Base-by-base conservation (phyloP, 2,329 filamentous ascomycete species). In the Penicillium hordei region DNA sequence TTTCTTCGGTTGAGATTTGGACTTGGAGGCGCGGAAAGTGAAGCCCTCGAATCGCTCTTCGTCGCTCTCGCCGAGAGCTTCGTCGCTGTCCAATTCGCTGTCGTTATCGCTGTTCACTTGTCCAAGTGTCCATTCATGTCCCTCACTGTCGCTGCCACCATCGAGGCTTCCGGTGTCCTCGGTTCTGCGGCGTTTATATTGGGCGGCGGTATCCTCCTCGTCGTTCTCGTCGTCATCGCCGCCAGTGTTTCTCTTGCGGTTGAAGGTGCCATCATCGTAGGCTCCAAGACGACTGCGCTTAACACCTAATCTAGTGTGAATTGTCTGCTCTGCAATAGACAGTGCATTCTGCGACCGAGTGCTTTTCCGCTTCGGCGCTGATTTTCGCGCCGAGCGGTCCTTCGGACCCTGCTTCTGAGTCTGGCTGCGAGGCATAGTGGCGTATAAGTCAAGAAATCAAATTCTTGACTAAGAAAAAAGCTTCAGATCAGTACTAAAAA, bases 41-140 rank as follows among this genome's bases (percentile, higher is more conserved):
- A 88, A 95, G 12, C 86, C 90, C 62, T 91, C 86, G 64, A 96
- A 95, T 61, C 83, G 84, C 71, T 96, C 93, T 68, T 94, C 88
- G 68, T 96, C 93, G 67, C 90, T 94, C 63, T 90, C 88, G 4
- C 91, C 90, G 80, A 96, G 91, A 2, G 93, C 93, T 68, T 95
- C 91, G 70, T 90, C 87, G 64, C 85, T 88, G 70, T 90, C 87
- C 55, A 90, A 78, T 60, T 89, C 86, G 54, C 83, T 86, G 66
- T 90, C 88, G 60, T 89, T 82, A 52, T 88, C 86, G 44, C 83
- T 84, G 48, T 83, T 84, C 23, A 88, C 85, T 48, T 86, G 79
- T 27, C 93, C 92, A 50, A 96, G 80, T 49, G 83, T 87, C 91
- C 91, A 96, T 69, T 90, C 86, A 67, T 95, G 90, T 23, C 91